Conservation (phyloP, 768 basidiomycete genomes). For the Tricholoma sp. region DNA sequence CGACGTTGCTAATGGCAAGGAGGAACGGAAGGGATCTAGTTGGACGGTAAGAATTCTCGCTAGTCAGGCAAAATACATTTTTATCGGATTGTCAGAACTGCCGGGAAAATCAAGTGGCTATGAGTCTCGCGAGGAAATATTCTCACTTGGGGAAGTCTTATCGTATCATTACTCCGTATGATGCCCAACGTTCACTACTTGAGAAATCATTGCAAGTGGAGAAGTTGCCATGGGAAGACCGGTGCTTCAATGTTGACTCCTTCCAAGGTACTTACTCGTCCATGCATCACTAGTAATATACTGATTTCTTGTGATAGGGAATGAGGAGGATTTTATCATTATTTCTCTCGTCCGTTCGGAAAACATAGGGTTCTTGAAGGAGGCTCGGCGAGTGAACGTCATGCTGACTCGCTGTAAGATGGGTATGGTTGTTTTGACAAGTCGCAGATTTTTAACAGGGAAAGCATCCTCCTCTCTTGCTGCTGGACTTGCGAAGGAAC, state of each 20-base stretch:
- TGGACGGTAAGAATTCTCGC: constrained; percentile 28
- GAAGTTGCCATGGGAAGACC: constrained; percentile 50
- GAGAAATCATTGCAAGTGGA: constrained; percentile 43
- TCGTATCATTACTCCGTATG: constrained; percentile 71
- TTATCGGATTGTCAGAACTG: constrained; percentile 38
- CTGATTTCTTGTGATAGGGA: constrained; percentile 37
- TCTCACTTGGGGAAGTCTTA: constrained; percentile 35
- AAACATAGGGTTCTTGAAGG: constrained; percentile 57
- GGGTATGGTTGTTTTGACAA: constrained; percentile 63
- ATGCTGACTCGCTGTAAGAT: constrained; percentile 70
- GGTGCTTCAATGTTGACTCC: constrained; percentile 71
- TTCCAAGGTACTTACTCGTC: constrained; percentile 55
- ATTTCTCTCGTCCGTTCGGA: constrained; percentile 65
- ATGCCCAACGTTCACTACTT: constrained; percentile 54
- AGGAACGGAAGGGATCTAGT: constrained; percentile 26
- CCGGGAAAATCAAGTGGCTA: constrained; percentile 41
- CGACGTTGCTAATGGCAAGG: constrained; percentile 35
- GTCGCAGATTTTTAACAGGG: constrained; percentile 43
- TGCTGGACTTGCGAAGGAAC: constrained; percentile 21
- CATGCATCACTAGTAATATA: neutral
- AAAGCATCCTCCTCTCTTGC: constrained; percentile 26
- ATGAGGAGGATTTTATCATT: constrained; percentile 70
- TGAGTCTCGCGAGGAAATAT: constrained; percentile 41
- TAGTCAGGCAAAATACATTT: neutral
- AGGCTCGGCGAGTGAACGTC: constrained; percentile 62